phyloP scores from a whole-genome alignment of 2,329 filamentous ascomycete genomes.

The Aspergillus neotritici region DNA sequence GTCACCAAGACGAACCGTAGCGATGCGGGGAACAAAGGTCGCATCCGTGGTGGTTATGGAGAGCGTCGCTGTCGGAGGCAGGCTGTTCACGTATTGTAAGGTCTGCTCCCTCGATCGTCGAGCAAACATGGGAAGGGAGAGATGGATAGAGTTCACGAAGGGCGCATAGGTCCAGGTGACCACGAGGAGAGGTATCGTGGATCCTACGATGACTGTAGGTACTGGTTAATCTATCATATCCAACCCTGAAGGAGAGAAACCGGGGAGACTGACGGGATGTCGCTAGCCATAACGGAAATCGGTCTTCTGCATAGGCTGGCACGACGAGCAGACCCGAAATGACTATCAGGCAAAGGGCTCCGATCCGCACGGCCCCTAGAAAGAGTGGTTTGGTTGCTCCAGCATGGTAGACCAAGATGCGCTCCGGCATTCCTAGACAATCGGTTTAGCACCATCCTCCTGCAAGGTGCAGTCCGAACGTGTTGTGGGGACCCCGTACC shows the following conservation, averaged over 20 bases:
- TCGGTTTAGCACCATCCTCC: slow-evolving; percentile 8
- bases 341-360: slow-evolving; percentile 62
- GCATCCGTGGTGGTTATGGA: slow-evolving; percentile 44
- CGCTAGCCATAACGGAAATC: slow-evolving; percentile 39
- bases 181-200: slow-evolving; percentile 60
- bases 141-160: slow-evolving; percentile 66
- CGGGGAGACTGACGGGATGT: slow-evolving; percentile 33
- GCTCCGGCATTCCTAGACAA: slow-evolving; percentile 32
- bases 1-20: slow-evolving; percentile 40
- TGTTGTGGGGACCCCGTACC: neutral
- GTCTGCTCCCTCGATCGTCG: slow-evolving; percentile 52
- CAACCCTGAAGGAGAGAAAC: neutral
- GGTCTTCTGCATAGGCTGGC: slow-evolving; percentile 50
- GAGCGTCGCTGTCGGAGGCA: slow-evolving; percentile 41
- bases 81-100: slow-evolving; percentile 39
- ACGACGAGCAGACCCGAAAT: slow-evolving; percentile 61
- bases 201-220: slow-evolving; percentile 51
- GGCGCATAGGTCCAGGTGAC: slow-evolving; percentile 61
- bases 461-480: neutral
- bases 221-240: slow-evolving; percentile 2
- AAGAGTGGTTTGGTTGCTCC: slow-evolving; percentile 63
- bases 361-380: slow-evolving; percentile 65
- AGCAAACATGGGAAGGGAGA: slow-evolving; percentile 62
- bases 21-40: slow-evolving; percentile 39
- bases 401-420: slow-evolving; percentile 67